A percentile compares a stretch with the other conserved stretches of the same genome.
These are phyloP conservation scores for Primulina tabacum DNA, from an alignment of 257 asterid species.

Conservation along the genomic window DNA sequence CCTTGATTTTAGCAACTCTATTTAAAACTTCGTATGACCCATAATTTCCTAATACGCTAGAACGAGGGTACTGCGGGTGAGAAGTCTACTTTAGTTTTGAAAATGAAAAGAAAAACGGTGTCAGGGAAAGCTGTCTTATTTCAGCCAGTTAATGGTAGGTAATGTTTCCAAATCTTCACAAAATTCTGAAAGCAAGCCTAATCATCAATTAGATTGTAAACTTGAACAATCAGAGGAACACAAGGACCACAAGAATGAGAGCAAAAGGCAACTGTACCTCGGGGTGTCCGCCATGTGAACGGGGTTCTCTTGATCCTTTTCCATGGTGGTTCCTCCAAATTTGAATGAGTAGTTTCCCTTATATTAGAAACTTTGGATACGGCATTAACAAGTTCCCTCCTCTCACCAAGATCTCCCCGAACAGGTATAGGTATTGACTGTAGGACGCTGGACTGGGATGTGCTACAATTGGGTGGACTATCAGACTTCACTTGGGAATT, in stretches of 20 bases:
- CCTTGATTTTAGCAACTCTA: constrained; percentile 8
- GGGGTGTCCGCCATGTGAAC: constrained; percentile 77
- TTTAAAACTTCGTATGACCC: not conserved
- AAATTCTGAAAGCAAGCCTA: constrained; percentile 14
- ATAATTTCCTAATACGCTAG: constrained; percentile 6
- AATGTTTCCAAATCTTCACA: not conserved
- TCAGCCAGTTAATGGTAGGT: constrained; percentile 9
- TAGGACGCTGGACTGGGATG: constrained; percentile 36
- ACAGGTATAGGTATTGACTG: constrained; percentile 37
- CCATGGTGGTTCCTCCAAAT: constrained; percentile 58
- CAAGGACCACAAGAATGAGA: constrained; percentile 22
- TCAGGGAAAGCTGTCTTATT: not conserved
- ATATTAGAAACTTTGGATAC: constrained; percentile 29
- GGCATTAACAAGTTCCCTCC: constrained; percentile 32
- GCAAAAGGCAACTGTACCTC: constrained; percentile 54
- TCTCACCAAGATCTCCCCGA: constrained; percentile 35
- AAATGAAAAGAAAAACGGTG: constrained; percentile 10
- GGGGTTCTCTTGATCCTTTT: constrained; percentile 63
- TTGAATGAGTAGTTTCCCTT: constrained; percentile 33
- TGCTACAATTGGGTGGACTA: constrained; percentile 39
- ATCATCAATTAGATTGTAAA: not conserved
- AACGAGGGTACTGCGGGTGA: not conserved
- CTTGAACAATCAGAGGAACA: constrained; percentile 12
- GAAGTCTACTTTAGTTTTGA: not conserved
- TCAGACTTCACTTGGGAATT: constrained; percentile 44